Evolutionary conservation across 176 grass and related monocot species (phyloP).

Genomic region (Aegilops tauschii): DNA sequence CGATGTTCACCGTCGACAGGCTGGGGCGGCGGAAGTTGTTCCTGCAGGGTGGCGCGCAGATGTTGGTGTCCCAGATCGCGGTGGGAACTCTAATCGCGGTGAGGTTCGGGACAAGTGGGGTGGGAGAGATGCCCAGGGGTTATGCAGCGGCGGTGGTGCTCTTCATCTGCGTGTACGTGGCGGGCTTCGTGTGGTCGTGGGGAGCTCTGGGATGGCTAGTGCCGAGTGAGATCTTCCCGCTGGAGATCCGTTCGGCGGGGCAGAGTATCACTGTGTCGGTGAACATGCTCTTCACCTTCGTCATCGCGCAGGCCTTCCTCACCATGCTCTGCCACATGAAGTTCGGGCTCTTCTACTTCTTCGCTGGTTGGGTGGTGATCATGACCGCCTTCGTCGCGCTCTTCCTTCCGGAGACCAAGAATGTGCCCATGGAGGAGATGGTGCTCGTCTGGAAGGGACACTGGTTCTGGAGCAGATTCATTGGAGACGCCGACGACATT

Average conservation of each 20-base stretch:
- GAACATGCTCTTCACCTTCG: conserved; percentile 96
- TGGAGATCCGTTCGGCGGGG: conserved; percentile 83
- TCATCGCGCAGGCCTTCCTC: conserved; percentile 76
- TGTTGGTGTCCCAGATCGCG: conserved; percentile 7
- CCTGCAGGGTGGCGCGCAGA: conserved; percentile 18
- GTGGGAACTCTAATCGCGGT: conserved; percentile 4
- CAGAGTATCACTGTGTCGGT: conserved; percentile 93
- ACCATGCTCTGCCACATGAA: conserved; percentile 89
- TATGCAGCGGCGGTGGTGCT: neutral
- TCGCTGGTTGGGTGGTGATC: conserved; percentile 73
- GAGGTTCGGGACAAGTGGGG: neutral
- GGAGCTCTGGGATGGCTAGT: conserved; percentile 57
- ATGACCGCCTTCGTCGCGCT: conserved; percentile 78
- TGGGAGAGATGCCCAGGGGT: neutral
- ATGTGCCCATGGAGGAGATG: conserved; percentile 97
- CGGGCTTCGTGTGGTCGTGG: conserved; percentile 35
- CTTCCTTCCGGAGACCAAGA: conserved; percentile 93
- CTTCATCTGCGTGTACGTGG: conserved; percentile 29
- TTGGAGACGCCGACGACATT: conserved; percentile 30
- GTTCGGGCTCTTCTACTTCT: conserved; percentile 93
- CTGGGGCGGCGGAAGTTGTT: conserved; percentile 2
- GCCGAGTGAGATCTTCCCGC: conserved; percentile 89
- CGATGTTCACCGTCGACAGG: conserved; percentile 23
- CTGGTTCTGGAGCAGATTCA: conserved; percentile 84
- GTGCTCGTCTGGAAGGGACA: conserved; percentile 65